Percentiles rank a stretch among this genome's conserved stretches.
Conservation (phyloP, 2,329 filamentous ascomycete genomes). For the Colletotrichum abscissum region DNA sequence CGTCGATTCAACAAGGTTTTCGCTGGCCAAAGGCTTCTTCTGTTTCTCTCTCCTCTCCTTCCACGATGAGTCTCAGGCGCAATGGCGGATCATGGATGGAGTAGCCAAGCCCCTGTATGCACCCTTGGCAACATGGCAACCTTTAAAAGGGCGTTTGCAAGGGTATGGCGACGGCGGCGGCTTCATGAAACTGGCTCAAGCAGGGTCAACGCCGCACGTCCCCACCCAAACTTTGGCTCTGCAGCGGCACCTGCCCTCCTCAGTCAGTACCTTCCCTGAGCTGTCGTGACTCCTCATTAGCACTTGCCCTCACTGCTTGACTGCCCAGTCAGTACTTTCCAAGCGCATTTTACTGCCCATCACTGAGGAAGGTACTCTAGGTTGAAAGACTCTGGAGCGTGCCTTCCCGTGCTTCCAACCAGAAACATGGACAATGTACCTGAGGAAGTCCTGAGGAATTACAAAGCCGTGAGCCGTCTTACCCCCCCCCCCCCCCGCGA, state of each 20-base stretch:
- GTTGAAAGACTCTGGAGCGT: background rate
- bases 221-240: constrained; percentile 22
- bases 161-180: constrained; percentile 25
- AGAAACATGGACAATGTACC: constrained; percentile 14
- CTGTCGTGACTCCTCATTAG: too few species aligned
- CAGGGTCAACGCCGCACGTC: constrained; percentile 24
- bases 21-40: background rate
- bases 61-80: background rate
- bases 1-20: background rate
- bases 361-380: background rate
- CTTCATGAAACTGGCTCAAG: constrained; percentile 35
- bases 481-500: background rate
- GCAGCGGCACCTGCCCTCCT: constrained; percentile 8
- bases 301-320: too few species aligned
- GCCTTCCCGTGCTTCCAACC: background rate
- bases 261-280: background rate
- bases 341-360: background rate
- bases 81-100: background rate
- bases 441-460: constrained; percentile 1
- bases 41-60: background rate
- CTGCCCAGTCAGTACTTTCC: background rate
- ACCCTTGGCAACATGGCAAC: background rate
- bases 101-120: background rate
- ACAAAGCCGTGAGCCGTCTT: constrained; percentile 8
- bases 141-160: constrained; percentile 21